These are phyloP conservation scores for Aeschynomene evenia DNA, from an alignment of 306 rosid species.

Conservation along the genomic window DNA sequence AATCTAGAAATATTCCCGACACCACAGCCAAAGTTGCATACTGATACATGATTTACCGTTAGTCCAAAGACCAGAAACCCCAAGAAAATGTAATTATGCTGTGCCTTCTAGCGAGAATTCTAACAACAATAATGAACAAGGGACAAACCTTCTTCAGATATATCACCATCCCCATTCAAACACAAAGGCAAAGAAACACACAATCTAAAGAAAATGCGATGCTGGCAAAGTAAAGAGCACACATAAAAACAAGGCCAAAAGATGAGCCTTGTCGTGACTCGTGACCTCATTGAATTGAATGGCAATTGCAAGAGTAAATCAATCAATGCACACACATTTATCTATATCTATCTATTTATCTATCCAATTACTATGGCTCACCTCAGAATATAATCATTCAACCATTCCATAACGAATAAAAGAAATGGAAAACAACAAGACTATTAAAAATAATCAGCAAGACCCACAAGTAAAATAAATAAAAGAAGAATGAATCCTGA, in stretches of 20 bases:
- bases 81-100: neutral
- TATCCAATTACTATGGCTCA: neutral
- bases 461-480: too few relatives aligned
- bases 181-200: neutral
- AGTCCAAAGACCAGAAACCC: neutral
- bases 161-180: neutral
- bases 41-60: neutral
- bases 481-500: too few relatives aligned
- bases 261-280: neutral
- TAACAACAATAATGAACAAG: neutral
- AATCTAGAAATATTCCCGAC: constrained; percentile 21
- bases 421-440: too few relatives aligned
- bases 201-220: neutral
- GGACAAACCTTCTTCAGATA: neutral
- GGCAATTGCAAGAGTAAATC: neutral
- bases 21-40: neutral
- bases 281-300: neutral
- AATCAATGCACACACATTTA: neutral
- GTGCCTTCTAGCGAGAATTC: neutral
- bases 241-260: neutral
- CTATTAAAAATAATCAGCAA: neutral
- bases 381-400: too few relatives aligned
- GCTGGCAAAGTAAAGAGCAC: neutral
- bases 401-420: too few relatives aligned
- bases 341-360: too few relatives aligned